phyloP scores from a whole-genome alignment of 257 asterid species.

The Ocimum tenuiflorum region DNA sequence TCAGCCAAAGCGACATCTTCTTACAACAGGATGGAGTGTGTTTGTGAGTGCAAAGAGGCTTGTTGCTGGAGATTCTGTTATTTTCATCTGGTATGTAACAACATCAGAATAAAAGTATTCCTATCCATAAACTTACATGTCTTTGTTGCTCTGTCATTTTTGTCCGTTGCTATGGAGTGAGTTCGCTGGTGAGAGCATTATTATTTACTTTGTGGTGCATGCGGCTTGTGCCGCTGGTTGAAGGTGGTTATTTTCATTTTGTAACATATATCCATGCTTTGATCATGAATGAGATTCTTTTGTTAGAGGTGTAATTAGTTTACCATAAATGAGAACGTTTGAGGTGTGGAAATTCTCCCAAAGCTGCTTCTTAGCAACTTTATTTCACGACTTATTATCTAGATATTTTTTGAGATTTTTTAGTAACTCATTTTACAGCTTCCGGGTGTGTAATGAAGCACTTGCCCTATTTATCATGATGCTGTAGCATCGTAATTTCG shows the following conservation, averaged over 20 bases:
- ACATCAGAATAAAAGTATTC: not conserved
- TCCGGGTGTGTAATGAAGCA: not conserved
- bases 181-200: not conserved
- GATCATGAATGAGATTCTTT: not conserved
- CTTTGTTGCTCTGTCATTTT: not conserved
- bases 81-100: constrained; percentile 62
- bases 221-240: not conserved
- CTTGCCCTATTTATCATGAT: not conserved
- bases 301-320: not conserved
- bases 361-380: not conserved
- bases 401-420: too few relatives aligned
- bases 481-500: not conserved
- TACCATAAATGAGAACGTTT: not conserved
- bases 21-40: constrained; percentile 87
- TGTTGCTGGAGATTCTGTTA: constrained; percentile 77
- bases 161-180: constrained; percentile 3
- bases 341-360: not conserved
- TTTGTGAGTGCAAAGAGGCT: constrained; percentile 87
- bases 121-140: not conserved
- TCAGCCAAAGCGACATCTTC: constrained; percentile 86
- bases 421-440: not conserved
- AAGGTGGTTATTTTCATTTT: not conserved
- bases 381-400: not conserved
- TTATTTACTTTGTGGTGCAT: not conserved
- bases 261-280: not conserved